These are phyloP conservation scores for Pyronema domesticum DNA, from an alignment of 495 filamentous ascomycete genomes.

Conservation along the genomic window DNA sequence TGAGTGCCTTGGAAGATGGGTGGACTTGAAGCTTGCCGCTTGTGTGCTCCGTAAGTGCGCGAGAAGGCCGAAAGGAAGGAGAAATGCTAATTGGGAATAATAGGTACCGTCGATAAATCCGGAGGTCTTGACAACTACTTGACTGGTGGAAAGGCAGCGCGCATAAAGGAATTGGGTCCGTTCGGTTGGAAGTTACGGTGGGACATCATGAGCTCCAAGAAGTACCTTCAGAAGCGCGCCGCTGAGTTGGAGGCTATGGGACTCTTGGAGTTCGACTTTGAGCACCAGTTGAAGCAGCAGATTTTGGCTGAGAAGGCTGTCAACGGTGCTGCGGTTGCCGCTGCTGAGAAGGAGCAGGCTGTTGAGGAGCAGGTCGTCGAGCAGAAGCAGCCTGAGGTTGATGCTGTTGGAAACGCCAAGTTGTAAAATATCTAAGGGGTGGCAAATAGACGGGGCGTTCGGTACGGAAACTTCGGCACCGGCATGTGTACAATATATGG, in stretches of 20 bases:
- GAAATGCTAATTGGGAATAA: neutral
- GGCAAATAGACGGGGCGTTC: neutral
- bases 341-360: neutral
- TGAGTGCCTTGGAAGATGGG: constrained; percentile 40
- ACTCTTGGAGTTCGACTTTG: neutral
- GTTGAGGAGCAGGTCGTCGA: neutral
- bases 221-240: constrained; percentile 7
- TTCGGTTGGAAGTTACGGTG: constrained; percentile 77
- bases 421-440: neutral
- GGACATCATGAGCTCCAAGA: constrained; percentile 50
- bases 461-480: too few relatives aligned
- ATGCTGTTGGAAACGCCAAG: neutral
- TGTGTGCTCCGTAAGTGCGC: constrained; percentile 41
- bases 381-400: neutral
- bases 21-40: constrained; percentile 60
- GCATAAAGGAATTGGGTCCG: constrained; percentile 70
- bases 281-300: neutral
- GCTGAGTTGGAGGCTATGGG: constrained; percentile 15
- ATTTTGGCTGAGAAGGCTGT: neutral
- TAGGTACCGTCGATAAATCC: constrained; percentile 57
- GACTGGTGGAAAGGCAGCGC: constrained; percentile 47
- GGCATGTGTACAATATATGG: too few relatives aligned
- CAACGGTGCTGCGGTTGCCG: neutral
- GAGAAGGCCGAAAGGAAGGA: neutral
- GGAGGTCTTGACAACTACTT: constrained; percentile 87